Conservation (phyloP, 2,329 filamentous ascomycete species). For the Nemania bipapillata region DNA sequence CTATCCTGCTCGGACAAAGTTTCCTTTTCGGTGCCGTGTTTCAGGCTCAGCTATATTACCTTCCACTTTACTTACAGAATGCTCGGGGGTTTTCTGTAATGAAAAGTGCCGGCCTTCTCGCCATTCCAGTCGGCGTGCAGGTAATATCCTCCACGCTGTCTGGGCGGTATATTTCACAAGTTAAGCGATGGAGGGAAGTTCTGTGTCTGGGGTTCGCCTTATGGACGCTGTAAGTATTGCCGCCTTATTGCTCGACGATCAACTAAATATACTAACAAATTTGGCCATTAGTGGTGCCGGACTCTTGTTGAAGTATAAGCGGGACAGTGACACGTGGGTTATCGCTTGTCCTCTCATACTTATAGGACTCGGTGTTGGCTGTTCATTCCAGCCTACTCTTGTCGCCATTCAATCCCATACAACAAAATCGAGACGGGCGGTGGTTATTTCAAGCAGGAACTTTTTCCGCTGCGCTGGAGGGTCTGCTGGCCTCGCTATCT, state of each 20-base stretch:
- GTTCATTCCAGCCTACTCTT: conserved; percentile 60
- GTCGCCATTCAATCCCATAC: conserved; percentile 69
- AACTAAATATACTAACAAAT: not conserved
- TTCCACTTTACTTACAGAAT: conserved; percentile 72
- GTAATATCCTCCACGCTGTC: conserved; percentile 59
- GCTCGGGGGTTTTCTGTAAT: conserved; percentile 53
- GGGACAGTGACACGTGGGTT: conserved; percentile 57
- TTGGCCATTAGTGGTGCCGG: conserved; percentile 57
- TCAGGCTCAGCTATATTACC: conserved; percentile 68
- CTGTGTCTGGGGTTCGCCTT: conserved; percentile 59
- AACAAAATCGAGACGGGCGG: conserved; percentile 66
- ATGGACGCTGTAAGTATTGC: conserved; percentile 51
- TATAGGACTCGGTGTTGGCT: conserved; percentile 65
- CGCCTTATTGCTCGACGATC: not conserved
- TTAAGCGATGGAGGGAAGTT: conserved; percentile 68
- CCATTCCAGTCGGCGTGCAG: conserved; percentile 63
- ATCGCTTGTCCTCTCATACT: conserved; percentile 64
- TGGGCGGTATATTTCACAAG: conserved; percentile 68
- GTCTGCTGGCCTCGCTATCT: conserved; percentile 67
- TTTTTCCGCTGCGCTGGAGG: conserved; percentile 71
- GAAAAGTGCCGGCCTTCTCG: conserved; percentile 63
- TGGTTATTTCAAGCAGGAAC: conserved; percentile 71
- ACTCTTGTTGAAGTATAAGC: conserved; percentile 62
- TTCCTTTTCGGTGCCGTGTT: conserved; percentile 70
- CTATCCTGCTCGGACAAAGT: conserved; percentile 66